Evolutionary conservation across 2,329 filamentous ascomycete genomes (phyloP), one percentile per base, ranked within the genome.

Genomic region (Penicillium glabrum): DNA sequence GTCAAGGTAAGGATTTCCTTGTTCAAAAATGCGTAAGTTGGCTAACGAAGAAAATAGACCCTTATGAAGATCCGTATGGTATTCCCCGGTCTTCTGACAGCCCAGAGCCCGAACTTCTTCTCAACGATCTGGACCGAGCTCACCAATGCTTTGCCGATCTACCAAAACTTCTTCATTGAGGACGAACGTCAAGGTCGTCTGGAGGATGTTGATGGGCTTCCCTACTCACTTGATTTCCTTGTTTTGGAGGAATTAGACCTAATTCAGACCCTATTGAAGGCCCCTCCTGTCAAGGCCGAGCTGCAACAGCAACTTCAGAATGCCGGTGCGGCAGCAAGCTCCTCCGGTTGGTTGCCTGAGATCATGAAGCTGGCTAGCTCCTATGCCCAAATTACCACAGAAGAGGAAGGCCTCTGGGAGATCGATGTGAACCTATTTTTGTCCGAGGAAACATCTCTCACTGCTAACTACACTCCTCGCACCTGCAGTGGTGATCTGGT

Each of bases 401-500:
- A 99, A 73, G 95, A 98, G 70, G 91, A 97, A 76, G 91, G 90
- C 8, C 78, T 99, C 10, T 99, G 95, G 95, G 91, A 97, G 66
- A 91, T 97, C 61, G 95, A 99, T 73, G 89, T 96, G 64, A 98
- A 96, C 57, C 84, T 99, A 2, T 99, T 96, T 75, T 82, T 99
- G 46, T 93, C 92, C 1, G 95, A 99, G 75, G 93, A 98, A 77
- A 93, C 91, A 2, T 93, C 92, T 2, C 89, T 97, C 19, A 96
- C 92, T 13, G 90, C 93, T 31, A 98, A 98, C 74, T 99, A 98
- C 77, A 97, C 95, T 0, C 90, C 95, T 14, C 87, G 95, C 64
- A 96, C 91, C 19, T 95, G 93, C 41, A 95, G 91, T 61, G 93
- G 92, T 48, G 95, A 98, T 72, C 80, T 99, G 48, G 83, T 96